Percentiles rank a stretch among this genome's conserved stretches.
phyloP scores from a whole-genome alignment of 192 early-diverging fungal genomes.

The Chytriomyces confervae region DNA sequence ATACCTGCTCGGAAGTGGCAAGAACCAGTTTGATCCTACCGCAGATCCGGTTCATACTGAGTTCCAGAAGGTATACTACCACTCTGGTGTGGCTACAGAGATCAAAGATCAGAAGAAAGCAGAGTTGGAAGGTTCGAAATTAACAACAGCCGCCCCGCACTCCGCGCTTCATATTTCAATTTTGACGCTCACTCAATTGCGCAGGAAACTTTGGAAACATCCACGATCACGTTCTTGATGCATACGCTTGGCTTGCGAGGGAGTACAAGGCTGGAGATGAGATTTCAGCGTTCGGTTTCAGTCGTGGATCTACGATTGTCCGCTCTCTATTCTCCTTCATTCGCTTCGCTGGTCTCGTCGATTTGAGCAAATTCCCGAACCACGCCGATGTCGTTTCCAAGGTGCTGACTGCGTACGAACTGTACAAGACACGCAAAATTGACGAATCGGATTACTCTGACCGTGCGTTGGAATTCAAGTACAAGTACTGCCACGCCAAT shows the following conservation, averaged over 20 bases:
- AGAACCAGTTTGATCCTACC: slow-evolving; percentile 23
- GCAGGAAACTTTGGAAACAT: slow-evolving; percentile 34
- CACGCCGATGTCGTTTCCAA: slow-evolving; percentile 3
- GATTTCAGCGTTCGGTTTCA: slow-evolving; percentile 37
- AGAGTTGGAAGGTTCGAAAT: slow-evolving; percentile 1
- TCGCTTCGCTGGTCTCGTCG: slow-evolving; percentile 18
- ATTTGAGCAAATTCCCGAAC: background rate
- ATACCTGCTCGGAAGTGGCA: slow-evolving; percentile 12
- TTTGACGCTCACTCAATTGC: background rate
- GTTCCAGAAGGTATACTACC: slow-evolving; percentile 29
- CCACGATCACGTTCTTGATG: slow-evolving; percentile 25
- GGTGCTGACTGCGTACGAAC: slow-evolving; percentile 17
- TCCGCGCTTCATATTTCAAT: background rate
- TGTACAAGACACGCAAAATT: slow-evolving; percentile 16
- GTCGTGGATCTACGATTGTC: slow-evolving; percentile 34
- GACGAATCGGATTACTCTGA: background rate
- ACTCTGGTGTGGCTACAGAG: slow-evolving; percentile 31
- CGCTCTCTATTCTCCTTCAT: slow-evolving; percentile 36
- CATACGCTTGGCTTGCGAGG: slow-evolving; percentile 33
- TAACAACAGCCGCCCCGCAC: background rate
- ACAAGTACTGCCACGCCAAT: slow-evolving; percentile 3
- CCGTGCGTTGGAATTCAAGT: slow-evolving; percentile 6
- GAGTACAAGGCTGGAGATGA: slow-evolving; percentile 30
- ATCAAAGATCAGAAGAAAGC: slow-evolving; percentile 10
- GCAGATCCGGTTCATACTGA: background rate